Percentiles rank a stretch among this genome's conserved stretches.
These are phyloP conservation scores for Fusarium subglutinans DNA, from an alignment of 2,329 filamentous ascomycete genomes.

Conservation along the genomic window DNA sequence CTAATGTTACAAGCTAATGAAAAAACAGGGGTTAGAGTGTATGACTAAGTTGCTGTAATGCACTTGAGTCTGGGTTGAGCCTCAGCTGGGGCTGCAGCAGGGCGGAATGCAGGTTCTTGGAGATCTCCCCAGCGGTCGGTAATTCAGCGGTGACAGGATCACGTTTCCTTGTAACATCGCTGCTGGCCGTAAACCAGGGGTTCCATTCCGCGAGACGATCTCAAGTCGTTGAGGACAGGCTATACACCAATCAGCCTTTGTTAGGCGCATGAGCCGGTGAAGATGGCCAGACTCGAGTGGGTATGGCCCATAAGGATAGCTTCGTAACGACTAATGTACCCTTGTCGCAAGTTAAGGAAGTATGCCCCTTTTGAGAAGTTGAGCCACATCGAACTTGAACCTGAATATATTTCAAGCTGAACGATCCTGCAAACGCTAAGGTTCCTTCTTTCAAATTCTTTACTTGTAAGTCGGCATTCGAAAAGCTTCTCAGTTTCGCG, in stretches of 20 bases:
- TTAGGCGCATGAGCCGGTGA: slow-evolving; percentile 24
- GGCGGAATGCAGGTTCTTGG: slow-evolving; percentile 19
- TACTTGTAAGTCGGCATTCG: background rate
- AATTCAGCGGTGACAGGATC: slow-evolving; percentile 17
- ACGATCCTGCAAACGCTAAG: slow-evolving; percentile 1
- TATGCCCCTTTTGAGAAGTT: slow-evolving; percentile 27
- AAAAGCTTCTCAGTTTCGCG: background rate
- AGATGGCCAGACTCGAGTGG: slow-evolving; percentile 35
- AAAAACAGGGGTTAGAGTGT: too few relatives aligned
- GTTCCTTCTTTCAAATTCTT: slow-evolving; percentile 1
- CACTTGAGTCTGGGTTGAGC: slow-evolving; percentile 4
- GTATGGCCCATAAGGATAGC: slow-evolving; percentile 20
- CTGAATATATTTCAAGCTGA: slow-evolving; percentile 28
- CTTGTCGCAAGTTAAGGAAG: slow-evolving; percentile 36
- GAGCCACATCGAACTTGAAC: slow-evolving; percentile 14
- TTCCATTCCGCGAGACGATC: slow-evolving; percentile 21
- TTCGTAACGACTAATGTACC: slow-evolving; percentile 31
- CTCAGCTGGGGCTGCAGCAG: slow-evolving; percentile 1
- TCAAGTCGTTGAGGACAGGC: slow-evolving; percentile 29
- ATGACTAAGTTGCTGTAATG: background rate
- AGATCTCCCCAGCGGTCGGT: slow-evolving; percentile 13
- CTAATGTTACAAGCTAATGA: too few relatives aligned
- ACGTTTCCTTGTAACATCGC: slow-evolving; percentile 6
- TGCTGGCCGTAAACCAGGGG: slow-evolving; percentile 22
- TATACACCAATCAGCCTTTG: slow-evolving; percentile 37